Conservation (phyloP, 176 grass and related monocot genomes). For the Musa beccarii region DNA sequence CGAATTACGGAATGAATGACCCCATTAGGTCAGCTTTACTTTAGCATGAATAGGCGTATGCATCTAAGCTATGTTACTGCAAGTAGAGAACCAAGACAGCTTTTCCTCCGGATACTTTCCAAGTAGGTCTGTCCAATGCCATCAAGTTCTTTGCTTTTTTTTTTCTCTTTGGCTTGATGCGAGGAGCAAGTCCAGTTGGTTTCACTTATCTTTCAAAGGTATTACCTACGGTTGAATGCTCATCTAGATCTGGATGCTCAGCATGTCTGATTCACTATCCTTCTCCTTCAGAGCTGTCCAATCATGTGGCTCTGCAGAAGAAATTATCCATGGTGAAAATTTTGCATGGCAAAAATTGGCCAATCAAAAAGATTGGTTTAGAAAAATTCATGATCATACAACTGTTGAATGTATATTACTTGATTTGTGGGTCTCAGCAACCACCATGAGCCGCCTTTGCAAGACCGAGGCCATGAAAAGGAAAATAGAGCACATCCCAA, state of each 20-base stretch:
- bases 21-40: no score
- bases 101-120: no score
- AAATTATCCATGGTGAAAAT: not conserved
- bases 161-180: no score
- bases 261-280: constrained; percentile 40
- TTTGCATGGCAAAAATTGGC: not conserved
- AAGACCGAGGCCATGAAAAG: constrained; percentile 81
- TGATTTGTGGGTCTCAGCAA: constrained; percentile 60
- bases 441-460: constrained; percentile 85
- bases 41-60: no score
- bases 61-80: no score
- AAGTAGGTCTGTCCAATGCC: no score
- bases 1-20: no score
- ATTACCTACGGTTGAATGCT: no score
- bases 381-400: not conserved
- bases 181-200: no score
- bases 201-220: no score
- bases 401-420: constrained; percentile 36
- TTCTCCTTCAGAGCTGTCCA: constrained; percentile 38
- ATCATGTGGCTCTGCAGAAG: constrained; percentile 16
- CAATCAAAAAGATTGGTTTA: not conserved
- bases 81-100: no score
- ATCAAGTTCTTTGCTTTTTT: no score
- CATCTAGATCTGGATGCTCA: constrained; percentile 35
- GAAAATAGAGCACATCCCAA: constrained; percentile 97